phyloP scores from a whole-genome alignment of 1,284 basidiomycete species.

The Irpex sp. region DNA sequence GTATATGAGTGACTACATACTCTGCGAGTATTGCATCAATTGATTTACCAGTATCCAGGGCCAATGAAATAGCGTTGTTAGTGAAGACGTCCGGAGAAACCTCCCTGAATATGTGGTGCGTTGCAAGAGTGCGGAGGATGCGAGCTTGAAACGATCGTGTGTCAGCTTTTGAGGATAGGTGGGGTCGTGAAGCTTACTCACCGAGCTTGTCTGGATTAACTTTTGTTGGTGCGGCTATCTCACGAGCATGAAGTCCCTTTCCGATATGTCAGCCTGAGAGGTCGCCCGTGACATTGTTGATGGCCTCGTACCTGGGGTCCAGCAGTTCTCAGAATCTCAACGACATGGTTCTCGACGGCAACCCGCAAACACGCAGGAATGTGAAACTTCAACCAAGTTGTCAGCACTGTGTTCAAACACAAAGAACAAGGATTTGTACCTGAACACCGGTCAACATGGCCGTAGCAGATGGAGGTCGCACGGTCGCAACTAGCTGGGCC shows the following conservation, averaged over 20 bases:
- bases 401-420: too few relatives aligned
- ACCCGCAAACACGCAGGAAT: conserved; percentile 23
- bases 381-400: conserved; percentile 7
- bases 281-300: neutral
- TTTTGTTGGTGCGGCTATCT: conserved; percentile 18
- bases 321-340: conserved; percentile 35
- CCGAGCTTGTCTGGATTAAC: conserved; percentile 15
- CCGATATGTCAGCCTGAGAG: neutral
- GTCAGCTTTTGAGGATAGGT: neutral
- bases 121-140: conserved; percentile 26
- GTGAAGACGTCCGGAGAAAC: conserved; percentile 29
- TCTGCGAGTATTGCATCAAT: conserved; percentile 10
- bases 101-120: conserved; percentile 26
- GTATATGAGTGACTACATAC: neutral
- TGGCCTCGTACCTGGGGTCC: conserved; percentile 24
- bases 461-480: conserved; percentile 13
- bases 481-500: conserved; percentile 16
- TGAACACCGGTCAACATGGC: too few relatives aligned
- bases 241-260: conserved; percentile 20
- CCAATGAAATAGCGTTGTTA: conserved; percentile 26
- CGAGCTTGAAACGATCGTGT: conserved; percentile 16
- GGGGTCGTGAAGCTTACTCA: neutral
- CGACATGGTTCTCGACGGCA: conserved; percentile 29
- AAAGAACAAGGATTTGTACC: too few relatives aligned
- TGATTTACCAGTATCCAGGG: conserved; percentile 26